phyloP scores from a whole-genome alignment of 2,329 filamentous ascomycete species.

The Aspergillus thermomutatus region DNA sequence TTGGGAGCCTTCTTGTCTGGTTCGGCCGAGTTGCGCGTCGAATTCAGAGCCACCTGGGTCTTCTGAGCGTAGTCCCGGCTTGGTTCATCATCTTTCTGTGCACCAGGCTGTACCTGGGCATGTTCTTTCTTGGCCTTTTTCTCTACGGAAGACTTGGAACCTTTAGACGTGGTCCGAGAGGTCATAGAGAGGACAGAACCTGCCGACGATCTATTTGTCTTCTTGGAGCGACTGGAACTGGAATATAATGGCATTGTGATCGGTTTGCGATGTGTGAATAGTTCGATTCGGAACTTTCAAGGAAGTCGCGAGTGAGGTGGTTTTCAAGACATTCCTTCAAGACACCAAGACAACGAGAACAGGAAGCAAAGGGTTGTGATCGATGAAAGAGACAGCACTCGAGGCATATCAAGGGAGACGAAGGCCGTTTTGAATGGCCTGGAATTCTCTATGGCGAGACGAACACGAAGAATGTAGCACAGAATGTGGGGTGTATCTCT shows the following conservation, averaged over 20 bases:
- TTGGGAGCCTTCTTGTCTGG: conserved; percentile 26
- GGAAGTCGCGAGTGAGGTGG: not conserved
- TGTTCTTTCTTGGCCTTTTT: conserved; percentile 13
- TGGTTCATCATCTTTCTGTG: conserved; percentile 10
- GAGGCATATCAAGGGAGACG: conserved; percentile 18
- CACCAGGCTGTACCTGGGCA: conserved; percentile 6
- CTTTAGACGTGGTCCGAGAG: conserved; percentile 18
- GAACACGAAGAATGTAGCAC: conserved; percentile 15
- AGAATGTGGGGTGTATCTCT: conserved; percentile 8
- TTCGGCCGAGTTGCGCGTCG: conserved; percentile 14
- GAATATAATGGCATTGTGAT: conserved; percentile 30
- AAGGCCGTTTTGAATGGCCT: conserved; percentile 1
- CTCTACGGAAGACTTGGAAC: conserved; percentile 15
- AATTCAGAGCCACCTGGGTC: conserved; percentile 11
- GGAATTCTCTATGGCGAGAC: conserved; percentile 5
- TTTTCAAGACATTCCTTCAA: conserved; percentile 9
- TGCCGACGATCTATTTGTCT: conserved; percentile 24
- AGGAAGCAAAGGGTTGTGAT: conserved; percentile 1
- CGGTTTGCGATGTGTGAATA: conserved; percentile 11
- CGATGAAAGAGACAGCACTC: conserved; percentile 7
- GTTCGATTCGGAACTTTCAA: not conserved
- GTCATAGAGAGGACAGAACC: conserved; percentile 20
- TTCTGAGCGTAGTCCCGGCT: conserved; percentile 14
- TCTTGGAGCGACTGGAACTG: conserved; percentile 23
- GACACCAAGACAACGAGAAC: conserved; percentile 10